Evolutionary conservation across 2,329 filamentous ascomycete species (phyloP), one percentile per base, ranked within the genome.

Genomic region (Diaporthe ilicicola): DNA sequence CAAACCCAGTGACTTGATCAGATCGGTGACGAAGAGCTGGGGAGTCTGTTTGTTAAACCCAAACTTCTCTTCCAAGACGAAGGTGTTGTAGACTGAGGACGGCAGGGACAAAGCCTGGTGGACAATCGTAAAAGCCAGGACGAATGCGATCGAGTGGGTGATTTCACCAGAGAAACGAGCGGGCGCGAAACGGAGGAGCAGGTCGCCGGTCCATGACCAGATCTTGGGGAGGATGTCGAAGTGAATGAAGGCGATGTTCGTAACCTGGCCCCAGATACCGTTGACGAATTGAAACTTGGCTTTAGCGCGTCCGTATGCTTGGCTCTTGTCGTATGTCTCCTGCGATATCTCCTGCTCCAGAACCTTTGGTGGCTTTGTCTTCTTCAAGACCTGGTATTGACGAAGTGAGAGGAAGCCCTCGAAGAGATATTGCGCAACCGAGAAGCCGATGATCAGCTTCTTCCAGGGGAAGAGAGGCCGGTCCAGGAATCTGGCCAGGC

Each of bases 31-130:
- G 87, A 95, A 99, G 37, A 98, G 87, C 81, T 91, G 91, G 69
- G 94, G 85, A 0, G 96, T 98, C 87, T 97, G 94, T 86, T 99
- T 99, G 84, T 99, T 99, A 89, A 99, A 99, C 62, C 96, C 96
- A 77, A 97, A 99, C 80, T 94, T 93, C 84, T 98, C 95, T 83
- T 99, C 96, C 69, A 99, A 87, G 59, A 98, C 93, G 79, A 99
- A 99, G 15, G 94, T 96, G 84, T 95, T 91, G 86, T 98, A 99
- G 81, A 98, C 91, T 69, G 91, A 93, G 72, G 91, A 89, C 3
- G 96, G 96, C 67, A 98, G 84, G 70, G 91, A 92, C 74, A 97
- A 84, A 69, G 93, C 75, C 78, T 95, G 94, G 76, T 94, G 92
- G 77, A 97, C 88, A 77, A 97, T 82, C 76, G 94, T 92, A 82